phyloP scores from a whole-genome alignment of 345 rosid species.

The Iberis pinnata region DNA sequence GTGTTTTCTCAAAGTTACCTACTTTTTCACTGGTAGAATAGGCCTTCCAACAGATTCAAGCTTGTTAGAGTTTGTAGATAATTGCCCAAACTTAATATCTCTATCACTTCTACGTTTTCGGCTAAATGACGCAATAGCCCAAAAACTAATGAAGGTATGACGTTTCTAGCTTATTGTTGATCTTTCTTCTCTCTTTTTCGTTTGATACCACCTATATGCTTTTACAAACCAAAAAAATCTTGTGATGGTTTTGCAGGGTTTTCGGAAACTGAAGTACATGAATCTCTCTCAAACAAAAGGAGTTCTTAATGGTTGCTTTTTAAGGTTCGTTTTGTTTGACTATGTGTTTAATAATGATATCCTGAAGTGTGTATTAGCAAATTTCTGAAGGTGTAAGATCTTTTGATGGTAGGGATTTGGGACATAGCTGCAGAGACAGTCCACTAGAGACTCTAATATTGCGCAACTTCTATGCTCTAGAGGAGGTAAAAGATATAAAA shows the following conservation, averaged over 20 bases:
- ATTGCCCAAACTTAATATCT: constrained; percentile 61
- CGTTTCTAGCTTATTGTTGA: neutral
- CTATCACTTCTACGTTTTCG: constrained; percentile 65
- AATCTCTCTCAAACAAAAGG: constrained; percentile 56
- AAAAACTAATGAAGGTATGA: constrained; percentile 53
- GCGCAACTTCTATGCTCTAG: constrained; percentile 59
- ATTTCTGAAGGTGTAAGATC: constrained; percentile 4
- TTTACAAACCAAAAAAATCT: neutral
- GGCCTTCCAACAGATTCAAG: constrained; percentile 55
- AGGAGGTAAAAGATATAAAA: constrained; percentile 47
- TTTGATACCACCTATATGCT: constrained; percentile 10
- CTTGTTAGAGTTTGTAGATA: constrained; percentile 54
- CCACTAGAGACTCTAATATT: constrained; percentile 63
- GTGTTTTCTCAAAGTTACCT: constrained; percentile 24
- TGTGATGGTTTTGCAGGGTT: constrained; percentile 45
- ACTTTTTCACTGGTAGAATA: constrained; percentile 50
- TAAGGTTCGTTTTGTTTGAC: constrained; percentile 43
- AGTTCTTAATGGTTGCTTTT: constrained; percentile 64
- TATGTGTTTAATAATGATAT: neutral
- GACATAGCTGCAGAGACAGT: constrained; percentile 41
- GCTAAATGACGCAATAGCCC: constrained; percentile 59
- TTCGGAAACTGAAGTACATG: constrained; percentile 57
- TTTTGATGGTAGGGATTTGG: constrained; percentile 50
- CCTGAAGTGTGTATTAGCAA: constrained; percentile 2
- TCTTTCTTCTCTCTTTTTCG: constrained; percentile 3